These are phyloP conservation scores for Penicillium ochrochloron DNA, from an alignment of 495 filamentous ascomycete species.

Conservation along the genomic window DNA sequence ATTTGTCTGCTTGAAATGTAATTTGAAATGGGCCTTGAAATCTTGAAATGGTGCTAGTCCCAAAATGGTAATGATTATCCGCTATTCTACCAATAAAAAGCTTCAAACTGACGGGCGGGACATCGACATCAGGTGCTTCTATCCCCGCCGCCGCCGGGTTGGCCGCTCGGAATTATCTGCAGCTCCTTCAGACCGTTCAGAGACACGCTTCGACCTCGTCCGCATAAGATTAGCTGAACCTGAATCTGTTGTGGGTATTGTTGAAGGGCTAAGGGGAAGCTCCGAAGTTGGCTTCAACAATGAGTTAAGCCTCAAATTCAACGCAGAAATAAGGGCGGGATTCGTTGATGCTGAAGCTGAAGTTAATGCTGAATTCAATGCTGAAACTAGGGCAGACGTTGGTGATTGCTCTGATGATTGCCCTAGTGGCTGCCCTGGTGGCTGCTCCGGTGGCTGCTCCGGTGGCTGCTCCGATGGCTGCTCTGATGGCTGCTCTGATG, in stretches of 20 bases:
- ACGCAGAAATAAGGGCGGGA: slow-evolving; percentile 6
- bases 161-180: slow-evolving; percentile 3
- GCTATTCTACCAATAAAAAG: slow-evolving; percentile 5
- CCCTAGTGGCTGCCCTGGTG: not conserved
- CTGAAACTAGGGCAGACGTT: slow-evolving; percentile 1
- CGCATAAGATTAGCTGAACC: slow-evolving; percentile 6
- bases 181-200: slow-evolving; percentile 10
- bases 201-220: slow-evolving; percentile 11
- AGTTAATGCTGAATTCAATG: slow-evolving; percentile 1
- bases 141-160: slow-evolving; percentile 5
- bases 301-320: slow-evolving; percentile 10
- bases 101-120: not conserved
- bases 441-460: not conserved
- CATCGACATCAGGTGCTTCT: slow-evolving; percentile 5
- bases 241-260: slow-evolving; percentile 5
- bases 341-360: slow-evolving; percentile 3
- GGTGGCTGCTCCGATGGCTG: not conserved
- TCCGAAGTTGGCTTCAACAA: slow-evolving; percentile 12
- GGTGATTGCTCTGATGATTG: not conserved
- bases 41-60: slow-evolving; percentile 7
- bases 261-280: slow-evolving; percentile 2
- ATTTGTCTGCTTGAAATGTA: slow-evolving; percentile 11
- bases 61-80: slow-evolving; percentile 2
- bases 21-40: slow-evolving; percentile 15
- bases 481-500: not conserved